These are phyloP conservation scores for Pseudocercospora fuligena DNA, from an alignment of 2,329 filamentous ascomycete species.

Conservation along the genomic window DNA sequence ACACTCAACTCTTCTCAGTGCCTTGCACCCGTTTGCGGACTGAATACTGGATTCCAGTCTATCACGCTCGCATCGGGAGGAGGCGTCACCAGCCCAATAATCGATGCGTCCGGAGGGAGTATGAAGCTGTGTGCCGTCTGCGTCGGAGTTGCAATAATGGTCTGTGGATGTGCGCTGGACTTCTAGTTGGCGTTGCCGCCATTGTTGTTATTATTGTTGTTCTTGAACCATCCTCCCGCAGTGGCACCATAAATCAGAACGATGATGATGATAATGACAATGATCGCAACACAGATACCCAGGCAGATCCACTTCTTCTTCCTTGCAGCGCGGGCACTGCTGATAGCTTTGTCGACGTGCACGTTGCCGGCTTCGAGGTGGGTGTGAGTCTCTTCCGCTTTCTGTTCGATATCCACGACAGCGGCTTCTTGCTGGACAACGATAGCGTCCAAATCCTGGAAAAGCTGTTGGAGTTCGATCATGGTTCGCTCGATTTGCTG, in stretches of 20 bases:
- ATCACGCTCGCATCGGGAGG: neutral
- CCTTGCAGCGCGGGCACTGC: slow-evolving; percentile 76
- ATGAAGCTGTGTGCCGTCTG: neutral
- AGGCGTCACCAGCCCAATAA: no score
- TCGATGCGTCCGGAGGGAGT: neutral
- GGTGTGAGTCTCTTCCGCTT: slow-evolving; percentile 81
- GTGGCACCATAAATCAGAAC: slow-evolving; percentile 42
- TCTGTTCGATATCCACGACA: slow-evolving; percentile 80
- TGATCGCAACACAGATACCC: slow-evolving; percentile 62
- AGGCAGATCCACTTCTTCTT: slow-evolving; percentile 98
- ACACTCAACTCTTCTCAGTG: neutral
- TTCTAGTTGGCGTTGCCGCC: slow-evolving; percentile 1
- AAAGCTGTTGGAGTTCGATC: slow-evolving; percentile 82
- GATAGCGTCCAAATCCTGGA: slow-evolving; percentile 85
- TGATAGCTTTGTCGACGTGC: slow-evolving; percentile 80
- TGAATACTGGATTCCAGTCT: neutral
- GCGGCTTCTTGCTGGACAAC: slow-evolving; percentile 85
- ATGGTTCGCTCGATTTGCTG: slow-evolving; percentile 92
- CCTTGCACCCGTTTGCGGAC: neutral
- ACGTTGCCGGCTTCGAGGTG: slow-evolving; percentile 85
- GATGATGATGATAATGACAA: slow-evolving; percentile 46
- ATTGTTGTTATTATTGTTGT: slow-evolving; percentile 25
- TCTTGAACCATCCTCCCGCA: slow-evolving; percentile 33
- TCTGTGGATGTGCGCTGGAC: neutral
- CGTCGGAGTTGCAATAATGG: neutral